Evolutionary conservation across 2,329 filamentous ascomycete genomes (phyloP).

Genomic region (Fusarium humuli): DNA sequence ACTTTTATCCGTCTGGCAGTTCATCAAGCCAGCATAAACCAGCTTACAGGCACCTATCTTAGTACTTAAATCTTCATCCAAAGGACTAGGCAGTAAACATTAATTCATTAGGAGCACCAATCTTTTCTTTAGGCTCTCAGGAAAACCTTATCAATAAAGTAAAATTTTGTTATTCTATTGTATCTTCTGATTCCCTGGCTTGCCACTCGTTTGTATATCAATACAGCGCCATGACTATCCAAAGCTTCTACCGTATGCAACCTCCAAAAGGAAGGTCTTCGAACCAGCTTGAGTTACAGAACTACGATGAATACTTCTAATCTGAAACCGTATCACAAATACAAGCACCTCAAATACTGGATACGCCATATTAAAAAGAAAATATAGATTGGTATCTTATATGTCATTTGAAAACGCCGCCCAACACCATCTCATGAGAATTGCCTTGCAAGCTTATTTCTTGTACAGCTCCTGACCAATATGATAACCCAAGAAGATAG

Average conservation of each 20-base stretch:
- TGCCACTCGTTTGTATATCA: background rate
- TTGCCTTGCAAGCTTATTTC: conserved; percentile 9
- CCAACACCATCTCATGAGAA: conserved; percentile 34
- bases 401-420: conserved; percentile 30
- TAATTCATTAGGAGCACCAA: background rate
- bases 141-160: background rate
- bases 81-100: background rate
- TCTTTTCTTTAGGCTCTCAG: background rate
- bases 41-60: background rate
- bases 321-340: background rate
- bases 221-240: background rate
- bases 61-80: background rate
- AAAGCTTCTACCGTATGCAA: background rate
- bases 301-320: background rate
- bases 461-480: background rate
- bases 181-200: background rate
- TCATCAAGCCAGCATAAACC: background rate
- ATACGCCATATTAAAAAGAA: background rate
- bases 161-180: background rate
- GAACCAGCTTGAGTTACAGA: background rate
- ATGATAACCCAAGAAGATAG: background rate
- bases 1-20: conserved; percentile 27
- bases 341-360: background rate
- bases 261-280: background rate
- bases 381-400: conserved; percentile 28